Evolutionary conservation across 352 stramenopile genomes (phyloP).

Genomic region (Globisporangium paddicum): DNA sequence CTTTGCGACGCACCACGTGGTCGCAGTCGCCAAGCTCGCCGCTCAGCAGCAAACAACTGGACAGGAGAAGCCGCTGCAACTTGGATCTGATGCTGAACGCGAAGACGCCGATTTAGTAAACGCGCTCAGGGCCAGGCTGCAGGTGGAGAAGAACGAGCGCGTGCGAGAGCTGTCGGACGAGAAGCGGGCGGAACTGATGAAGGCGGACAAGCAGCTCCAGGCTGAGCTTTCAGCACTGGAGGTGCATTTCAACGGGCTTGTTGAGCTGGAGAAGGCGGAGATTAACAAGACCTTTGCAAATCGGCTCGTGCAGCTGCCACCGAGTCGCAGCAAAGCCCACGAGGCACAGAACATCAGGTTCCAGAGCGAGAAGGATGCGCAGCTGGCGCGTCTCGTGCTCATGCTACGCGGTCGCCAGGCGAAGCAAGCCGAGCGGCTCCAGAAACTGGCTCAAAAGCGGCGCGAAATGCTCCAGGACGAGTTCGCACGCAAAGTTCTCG

Average conservation of each 20-base stretch:
- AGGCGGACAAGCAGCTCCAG: conserved; percentile 17
- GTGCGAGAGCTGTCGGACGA: conserved; percentile 32
- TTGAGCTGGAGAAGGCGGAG: conserved; percentile 27
- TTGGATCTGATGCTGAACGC: conserved; percentile 12
- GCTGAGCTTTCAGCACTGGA: conserved; percentile 6
- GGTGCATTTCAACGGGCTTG: conserved; percentile 16
- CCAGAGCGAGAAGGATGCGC: conserved; percentile 28
- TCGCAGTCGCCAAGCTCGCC: conserved; percentile 10
- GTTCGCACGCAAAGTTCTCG: conserved; percentile 38
- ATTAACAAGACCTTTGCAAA: conserved; percentile 29
- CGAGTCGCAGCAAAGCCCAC: conserved; percentile 4
- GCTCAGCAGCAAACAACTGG: not conserved
- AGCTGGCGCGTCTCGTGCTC: conserved; percentile 37
- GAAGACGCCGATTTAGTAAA: conserved; percentile 33
- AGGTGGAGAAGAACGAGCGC: conserved; percentile 48
- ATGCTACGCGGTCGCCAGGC: conserved; percentile 40
- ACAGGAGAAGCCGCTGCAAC: conserved; percentile 8
- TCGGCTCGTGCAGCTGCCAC: conserved; percentile 4
- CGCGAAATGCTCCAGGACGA: conserved; percentile 41
- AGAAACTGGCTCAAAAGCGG: conserved; percentile 17
- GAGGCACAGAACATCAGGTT: conserved; percentile 4
- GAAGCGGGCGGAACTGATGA: conserved; percentile 25
- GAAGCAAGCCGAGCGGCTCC: conserved; percentile 22
- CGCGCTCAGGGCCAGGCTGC: conserved; percentile 40
- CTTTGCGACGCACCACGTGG: conserved; percentile 28